A percentile compares a stretch with the other conserved stretches of the same genome.
phyloP scores from a whole-genome alignment of 1,284 basidiomycete species.

The Microbotryum silenes-acaulis region DNA sequence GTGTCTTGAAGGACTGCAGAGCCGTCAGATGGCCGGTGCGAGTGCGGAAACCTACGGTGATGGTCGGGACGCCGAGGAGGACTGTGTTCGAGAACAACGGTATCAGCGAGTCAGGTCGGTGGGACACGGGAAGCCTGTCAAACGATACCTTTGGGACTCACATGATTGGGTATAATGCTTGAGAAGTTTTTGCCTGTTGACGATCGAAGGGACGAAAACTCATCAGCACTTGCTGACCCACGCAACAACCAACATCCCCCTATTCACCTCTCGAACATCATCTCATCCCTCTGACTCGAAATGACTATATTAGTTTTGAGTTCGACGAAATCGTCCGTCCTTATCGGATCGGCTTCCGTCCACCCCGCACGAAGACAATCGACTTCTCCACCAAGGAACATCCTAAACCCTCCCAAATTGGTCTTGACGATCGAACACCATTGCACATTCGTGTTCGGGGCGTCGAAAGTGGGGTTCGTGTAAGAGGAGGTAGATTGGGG shows the following conservation, averaged over 20 bases:
- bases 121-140: too few species aligned
- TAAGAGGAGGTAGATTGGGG: constrained; percentile 48
- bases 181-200: constrained; percentile 59
- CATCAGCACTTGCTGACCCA: background rate
- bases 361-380: constrained; percentile 59
- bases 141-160: constrained; percentile 43
- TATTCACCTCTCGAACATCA: constrained; percentile 69
- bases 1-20: constrained; percentile 39
- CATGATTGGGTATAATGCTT: constrained; percentile 96
- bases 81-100: constrained; percentile 15
- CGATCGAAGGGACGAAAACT: background rate
- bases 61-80: constrained; percentile 51
- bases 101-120: background rate
- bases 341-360: constrained; percentile 2
- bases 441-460: constrained; percentile 88
- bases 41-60: constrained; percentile 87
- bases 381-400: constrained; percentile 88
- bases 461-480: constrained; percentile 48
- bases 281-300: constrained; percentile 58
- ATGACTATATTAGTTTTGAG: constrained; percentile 86
- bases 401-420: constrained; percentile 67
- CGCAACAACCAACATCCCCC: constrained; percentile 10
- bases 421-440: constrained; percentile 93
- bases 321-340: constrained; percentile 58
- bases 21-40: constrained; percentile 50